phyloP scores from a whole-genome alignment of 1,139 yeast species.

The Magnusiomyces suaveolens region DNA sequence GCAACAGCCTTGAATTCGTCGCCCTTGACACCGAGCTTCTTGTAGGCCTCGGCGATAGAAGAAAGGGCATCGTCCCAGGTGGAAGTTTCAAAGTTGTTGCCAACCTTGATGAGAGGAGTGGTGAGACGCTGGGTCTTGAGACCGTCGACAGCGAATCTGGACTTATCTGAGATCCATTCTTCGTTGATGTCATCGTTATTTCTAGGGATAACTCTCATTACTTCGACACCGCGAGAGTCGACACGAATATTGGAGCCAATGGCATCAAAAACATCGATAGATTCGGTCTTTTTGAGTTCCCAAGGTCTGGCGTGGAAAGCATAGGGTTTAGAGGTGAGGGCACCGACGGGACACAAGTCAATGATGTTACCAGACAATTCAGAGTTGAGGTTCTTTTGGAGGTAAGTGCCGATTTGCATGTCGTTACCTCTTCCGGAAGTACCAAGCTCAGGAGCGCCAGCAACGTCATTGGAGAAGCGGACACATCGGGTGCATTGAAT shows the following conservation, averaged over 20 bases:
- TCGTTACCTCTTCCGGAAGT: conserved; percentile 87
- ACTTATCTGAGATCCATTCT: conserved; percentile 87
- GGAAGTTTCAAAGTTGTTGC: conserved; percentile 61
- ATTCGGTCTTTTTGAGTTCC: conserved; percentile 86
- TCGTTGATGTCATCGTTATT: conserved; percentile 80
- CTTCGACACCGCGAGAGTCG: conserved; percentile 81
- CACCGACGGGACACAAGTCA: conserved; percentile 90
- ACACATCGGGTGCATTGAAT: conserved; percentile 91
- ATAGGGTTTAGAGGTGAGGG: conserved; percentile 80
- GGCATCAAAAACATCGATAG: conserved; percentile 79
- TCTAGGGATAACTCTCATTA: conserved; percentile 80
- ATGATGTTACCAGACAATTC: conserved; percentile 83
- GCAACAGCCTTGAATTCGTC: conserved; percentile 73
- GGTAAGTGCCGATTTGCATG: conserved; percentile 84
- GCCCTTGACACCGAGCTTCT: conserved; percentile 49
- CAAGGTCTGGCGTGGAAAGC: conserved; percentile 90
- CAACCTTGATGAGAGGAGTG: conserved; percentile 65
- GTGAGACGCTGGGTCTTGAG: conserved; percentile 80
- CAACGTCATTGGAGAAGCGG: conserved; percentile 81
- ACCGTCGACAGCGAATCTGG: conserved; percentile 81
- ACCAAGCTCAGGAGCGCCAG: conserved; percentile 89
- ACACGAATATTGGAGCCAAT: conserved; percentile 76
- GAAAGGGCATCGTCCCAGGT: conserved; percentile 85
- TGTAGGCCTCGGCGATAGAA: conserved; percentile 56
- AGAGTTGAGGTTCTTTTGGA: conserved; percentile 74